Evolutionary conservation across 164 flowering plant species (phyloP).

Genomic region (Protea cynaroides): DNA sequence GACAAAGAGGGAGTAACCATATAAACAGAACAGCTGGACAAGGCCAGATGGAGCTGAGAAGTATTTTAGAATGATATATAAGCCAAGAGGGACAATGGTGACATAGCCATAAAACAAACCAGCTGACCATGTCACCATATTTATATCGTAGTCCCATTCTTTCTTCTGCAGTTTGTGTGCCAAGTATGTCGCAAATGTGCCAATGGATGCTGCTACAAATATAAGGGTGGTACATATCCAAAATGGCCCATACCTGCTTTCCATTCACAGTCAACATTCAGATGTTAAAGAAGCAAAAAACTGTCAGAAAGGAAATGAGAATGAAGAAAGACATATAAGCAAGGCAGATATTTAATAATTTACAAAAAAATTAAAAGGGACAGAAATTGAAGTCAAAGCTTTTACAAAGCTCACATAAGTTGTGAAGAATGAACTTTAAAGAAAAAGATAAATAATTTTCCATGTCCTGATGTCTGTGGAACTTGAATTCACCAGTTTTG

Average conservation of each 20-base stretch:
- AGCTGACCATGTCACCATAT: slow-evolving; percentile 95
- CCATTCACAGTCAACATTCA: neutral
- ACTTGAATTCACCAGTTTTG: no score
- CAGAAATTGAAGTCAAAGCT: neutral
- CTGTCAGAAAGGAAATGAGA: neutral
- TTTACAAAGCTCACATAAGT: neutral
- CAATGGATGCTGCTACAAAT: slow-evolving; percentile 95
- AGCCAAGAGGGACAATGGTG: slow-evolving; percentile 67
- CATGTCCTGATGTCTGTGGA: neutral
- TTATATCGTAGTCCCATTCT: slow-evolving; percentile 94
- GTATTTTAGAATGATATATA: slow-evolving; percentile 84
- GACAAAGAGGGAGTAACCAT: slow-evolving; percentile 91
- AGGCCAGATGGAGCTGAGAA: slow-evolving; percentile 95
- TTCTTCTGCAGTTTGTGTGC: slow-evolving; percentile 83
- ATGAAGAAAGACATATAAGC: neutral
- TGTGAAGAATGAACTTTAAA: neutral
- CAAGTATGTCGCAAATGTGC: slow-evolving; percentile 90
- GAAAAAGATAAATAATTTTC: neutral
- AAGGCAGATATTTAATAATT: neutral
- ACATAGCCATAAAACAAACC: slow-evolving; percentile 96
- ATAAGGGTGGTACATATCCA: slow-evolving; percentile 97
- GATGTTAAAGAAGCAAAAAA: neutral
- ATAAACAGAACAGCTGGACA: slow-evolving; percentile 83
- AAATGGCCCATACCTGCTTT: slow-evolving; percentile 92
- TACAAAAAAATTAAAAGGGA: neutral